Base-by-base conservation (phyloP, 345 rosid genomes). In the Murraya koenigii region DNA sequence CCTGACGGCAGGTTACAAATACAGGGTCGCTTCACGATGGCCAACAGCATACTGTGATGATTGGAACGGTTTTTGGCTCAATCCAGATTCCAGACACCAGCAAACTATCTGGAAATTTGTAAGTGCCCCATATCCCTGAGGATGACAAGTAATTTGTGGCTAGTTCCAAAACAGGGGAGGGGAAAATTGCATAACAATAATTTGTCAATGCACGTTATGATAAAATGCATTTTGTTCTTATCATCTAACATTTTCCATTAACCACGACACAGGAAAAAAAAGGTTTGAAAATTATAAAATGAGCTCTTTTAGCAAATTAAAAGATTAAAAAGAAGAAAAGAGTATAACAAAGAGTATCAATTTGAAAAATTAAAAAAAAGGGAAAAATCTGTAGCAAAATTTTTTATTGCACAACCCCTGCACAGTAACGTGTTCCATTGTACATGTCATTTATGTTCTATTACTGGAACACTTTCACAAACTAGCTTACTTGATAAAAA, bases 341-440 rank as follows among this genome's bases (percentile, higher is more conserved):
- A 5, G n/a, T n/a, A n/a, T n/a, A n/a, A n/a, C n/a, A n/a, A n/a
- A n/a, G n/a, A n/a, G 38, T 1, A 23, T 32, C 39, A 19, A 33
- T 6, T 64, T n/a, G n/a, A n/a, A n/a, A n/a, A n/a, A n/a, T n/a
- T 22, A 11, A 44, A 44, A 32, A 33, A 60, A 64, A 2, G 23
- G 7, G 3, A 62, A 38, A 23, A 72, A 52, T 44, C 47, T 56
- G 77, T 30, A 63, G 69, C 83, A 83, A 80, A 85, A 76, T 33
- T 77, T 71, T 14, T 80, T 75, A 87, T 80, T n/a, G n/a, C n/a
- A n/a, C n/a, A n/a, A n/a, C n/a, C n/a, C n/a, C n/a, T n/a, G n/a
- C n/a, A n/a, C n/a, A n/a, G n/a, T n/a, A n/a, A n/a, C n/a, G n/a
- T n/a, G n/a, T n/a, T n/a, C n/a, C n/a, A n/a, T n/a, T 79, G 52